Base-by-base conservation (phyloP, 805 yeast genomes). In the Ogataea neopini region DNA sequence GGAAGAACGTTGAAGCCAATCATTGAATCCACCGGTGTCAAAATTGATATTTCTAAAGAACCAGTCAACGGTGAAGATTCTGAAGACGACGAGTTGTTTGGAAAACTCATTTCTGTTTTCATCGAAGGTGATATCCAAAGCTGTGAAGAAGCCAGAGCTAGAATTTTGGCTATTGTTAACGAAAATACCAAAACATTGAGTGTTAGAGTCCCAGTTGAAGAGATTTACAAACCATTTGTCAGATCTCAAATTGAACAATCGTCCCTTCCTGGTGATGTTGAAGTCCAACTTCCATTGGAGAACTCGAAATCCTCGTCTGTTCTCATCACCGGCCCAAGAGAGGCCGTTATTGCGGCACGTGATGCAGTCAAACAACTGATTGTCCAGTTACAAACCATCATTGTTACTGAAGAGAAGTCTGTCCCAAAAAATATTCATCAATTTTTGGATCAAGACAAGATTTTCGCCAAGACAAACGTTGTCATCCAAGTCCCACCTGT, bases 71-170 rank as follows among this genome's bases (percentile, higher is more conserved):
- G 40, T 17, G 18, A 40, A 5, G 33, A 44, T 2, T 44, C 51
- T 23, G 63, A 59, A 35, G 83, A 77, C 26, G 84, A 79, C 48
- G 88, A 83, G 53, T 65, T 80, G 43, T 80, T 79, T 58, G 84
- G 84, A 30, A 79, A 73, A 40, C 64, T 78, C n/a, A 74, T 86
- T 26, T 71, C 73, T 28, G 84, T 91, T 45, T 69, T 81, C 22
- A 72, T 91, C 47, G 85, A 80, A 50, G 98, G 97, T 69, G 96
- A 90, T 62, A 76, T 79, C 50, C 95, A 87, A 63, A 90, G 96
- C 46, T 86, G 87, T 57, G 77, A 75, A 53, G 75, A 76, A 42
- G 97, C 97, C 25, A 84, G 84, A 61, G 65, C 70, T 29, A 80
- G 75, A 62, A 89, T 92, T 54, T 56, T 80, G 60, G 80, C 78